Conservation (phyloP, 2,329 filamentous ascomycete species). For the Aspergillus fischeri region DNA sequence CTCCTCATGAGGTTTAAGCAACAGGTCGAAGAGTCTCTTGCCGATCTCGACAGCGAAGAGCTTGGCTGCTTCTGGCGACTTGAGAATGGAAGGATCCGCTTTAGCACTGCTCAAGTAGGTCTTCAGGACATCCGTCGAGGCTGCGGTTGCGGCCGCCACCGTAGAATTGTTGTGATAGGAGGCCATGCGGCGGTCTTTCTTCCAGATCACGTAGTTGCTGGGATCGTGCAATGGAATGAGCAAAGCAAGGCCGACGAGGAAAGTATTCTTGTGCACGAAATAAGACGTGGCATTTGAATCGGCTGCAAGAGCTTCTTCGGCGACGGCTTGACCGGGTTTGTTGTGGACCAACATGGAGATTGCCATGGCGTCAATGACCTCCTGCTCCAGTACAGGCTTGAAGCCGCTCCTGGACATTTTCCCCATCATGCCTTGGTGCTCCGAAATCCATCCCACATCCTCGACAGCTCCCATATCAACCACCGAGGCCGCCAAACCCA, state of each 20-base stretch:
- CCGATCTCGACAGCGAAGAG: background rate
- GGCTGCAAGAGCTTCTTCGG: background rate
- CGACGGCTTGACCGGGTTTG: background rate
- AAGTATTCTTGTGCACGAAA: background rate
- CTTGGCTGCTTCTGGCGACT: background rate
- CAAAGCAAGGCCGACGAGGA: background rate
- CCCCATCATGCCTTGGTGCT: background rate
- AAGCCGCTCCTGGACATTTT: background rate
- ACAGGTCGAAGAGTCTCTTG: background rate
- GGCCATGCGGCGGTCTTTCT: background rate
- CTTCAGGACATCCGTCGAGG: background rate
- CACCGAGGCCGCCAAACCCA: slow-evolving; percentile 10
- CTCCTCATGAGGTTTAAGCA: background rate
- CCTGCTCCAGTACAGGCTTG: background rate
- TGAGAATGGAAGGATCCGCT: background rate
- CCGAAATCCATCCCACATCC: slow-evolving; percentile 7
- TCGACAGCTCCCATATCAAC: slow-evolving; percentile 14
- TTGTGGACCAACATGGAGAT: background rate
- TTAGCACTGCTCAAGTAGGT: background rate
- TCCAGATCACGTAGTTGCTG: background rate
- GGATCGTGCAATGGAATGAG: background rate
- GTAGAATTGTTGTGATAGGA: background rate
- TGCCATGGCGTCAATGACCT: background rate
- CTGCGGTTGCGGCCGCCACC: background rate
- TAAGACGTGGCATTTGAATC: background rate